phyloP scores from a whole-genome alignment of 176 grass and related monocot genomes.

The Ensete ventricosum region DNA sequence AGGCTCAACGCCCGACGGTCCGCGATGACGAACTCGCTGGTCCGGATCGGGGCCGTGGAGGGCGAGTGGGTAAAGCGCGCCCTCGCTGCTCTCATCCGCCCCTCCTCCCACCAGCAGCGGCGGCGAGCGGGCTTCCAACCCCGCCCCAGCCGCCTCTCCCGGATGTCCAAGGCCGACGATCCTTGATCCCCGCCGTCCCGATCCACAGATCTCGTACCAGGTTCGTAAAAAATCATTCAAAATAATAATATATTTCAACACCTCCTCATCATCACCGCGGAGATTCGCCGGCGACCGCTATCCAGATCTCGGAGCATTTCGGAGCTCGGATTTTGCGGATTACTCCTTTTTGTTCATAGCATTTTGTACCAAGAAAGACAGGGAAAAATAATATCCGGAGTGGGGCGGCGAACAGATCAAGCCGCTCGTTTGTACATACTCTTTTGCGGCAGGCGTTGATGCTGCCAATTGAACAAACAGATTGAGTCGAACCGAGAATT shows the following conservation, averaged over 20 bases:
- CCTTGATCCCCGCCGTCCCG: neutral
- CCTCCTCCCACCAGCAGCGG: constrained; percentile 15
- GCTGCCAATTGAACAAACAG: neutral
- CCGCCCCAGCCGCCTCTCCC: constrained; percentile 7
- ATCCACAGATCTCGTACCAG: neutral
- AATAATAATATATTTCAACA: neutral
- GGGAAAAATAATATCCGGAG: neutral
- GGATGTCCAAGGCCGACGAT: constrained; percentile 1
- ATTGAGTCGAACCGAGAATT: neutral
- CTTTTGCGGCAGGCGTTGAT: neutral
- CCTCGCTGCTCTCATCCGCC: constrained; percentile 1
- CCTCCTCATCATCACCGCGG: neutral
- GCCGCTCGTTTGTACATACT: constrained; percentile 3
- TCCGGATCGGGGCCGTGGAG: constrained; percentile 6
- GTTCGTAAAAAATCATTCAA: neutral
- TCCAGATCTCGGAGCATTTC: neutral
- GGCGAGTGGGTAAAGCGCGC: constrained; percentile 3
- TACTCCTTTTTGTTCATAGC: neutral
- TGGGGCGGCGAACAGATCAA: neutral
- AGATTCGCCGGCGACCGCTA: neutral
- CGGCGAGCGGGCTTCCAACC: neutral
- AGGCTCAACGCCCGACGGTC: constrained; percentile 12
- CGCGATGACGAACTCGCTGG: constrained; percentile 6
- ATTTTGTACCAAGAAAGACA: neutral
- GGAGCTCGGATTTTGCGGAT: neutral